Conservation (phyloP, 495 filamentous ascomycete genomes). For the Annulohypoxylon maeteangense region DNA sequence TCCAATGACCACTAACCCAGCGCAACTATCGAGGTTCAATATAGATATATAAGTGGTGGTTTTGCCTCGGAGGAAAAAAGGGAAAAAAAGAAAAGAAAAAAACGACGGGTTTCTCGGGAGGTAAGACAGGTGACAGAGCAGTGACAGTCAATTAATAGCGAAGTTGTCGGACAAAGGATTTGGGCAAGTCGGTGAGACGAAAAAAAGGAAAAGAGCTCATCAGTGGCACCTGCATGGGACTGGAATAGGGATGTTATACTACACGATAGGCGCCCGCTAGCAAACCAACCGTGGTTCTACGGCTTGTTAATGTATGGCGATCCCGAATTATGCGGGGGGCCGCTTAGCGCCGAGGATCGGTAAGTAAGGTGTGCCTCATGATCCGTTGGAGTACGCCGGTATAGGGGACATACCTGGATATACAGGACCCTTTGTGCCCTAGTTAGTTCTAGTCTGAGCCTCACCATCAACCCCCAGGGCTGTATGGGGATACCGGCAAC, state of each 20-base stretch:
- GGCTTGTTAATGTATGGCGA: not conserved
- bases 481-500: not conserved
- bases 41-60: not conserved
- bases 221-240: slow-evolving; percentile 17
- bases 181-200: slow-evolving; percentile 27
- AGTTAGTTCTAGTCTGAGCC: slow-evolving; percentile 10
- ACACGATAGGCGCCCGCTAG: slow-evolving; percentile 21
- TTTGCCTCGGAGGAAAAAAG: not conserved
- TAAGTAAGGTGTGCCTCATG: slow-evolving; percentile 17
- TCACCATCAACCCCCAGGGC: not conserved
- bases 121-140: not conserved
- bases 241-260: slow-evolving; percentile 14
- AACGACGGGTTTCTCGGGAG: not conserved
- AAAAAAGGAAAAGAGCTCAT: not conserved
- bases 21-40: not conserved
- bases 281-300: slow-evolving; percentile 28
- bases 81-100: not conserved
- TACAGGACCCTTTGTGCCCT: not conserved
- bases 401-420: not conserved
- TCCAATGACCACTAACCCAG: not conserved
- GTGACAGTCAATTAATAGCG: slow-evolving; percentile 1
- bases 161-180: not conserved
- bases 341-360: slow-evolving; percentile 20
- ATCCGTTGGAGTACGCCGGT: slow-evolving; percentile 5
- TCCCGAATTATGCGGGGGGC: slow-evolving; percentile 37